These are phyloP conservation scores for Trypanosoma platydactyli DNA, from an alignment of 208 protist species.

Conservation along the genomic window DNA sequence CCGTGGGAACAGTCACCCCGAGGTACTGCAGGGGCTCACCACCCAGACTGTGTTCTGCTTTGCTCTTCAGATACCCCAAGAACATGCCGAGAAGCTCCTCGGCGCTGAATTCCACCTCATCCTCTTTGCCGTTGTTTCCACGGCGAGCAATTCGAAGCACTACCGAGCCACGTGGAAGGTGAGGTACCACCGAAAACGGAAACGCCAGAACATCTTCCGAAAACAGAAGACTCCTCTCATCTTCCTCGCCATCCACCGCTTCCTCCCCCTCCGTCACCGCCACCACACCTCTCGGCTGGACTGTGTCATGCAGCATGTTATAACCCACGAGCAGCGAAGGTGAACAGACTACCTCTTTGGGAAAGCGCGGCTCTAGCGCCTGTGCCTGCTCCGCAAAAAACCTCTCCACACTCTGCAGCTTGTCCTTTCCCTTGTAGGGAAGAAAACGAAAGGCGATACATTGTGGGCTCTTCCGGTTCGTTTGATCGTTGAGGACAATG, in stretches of 20 bases:
- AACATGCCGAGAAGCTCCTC: slow-evolving; percentile 91
- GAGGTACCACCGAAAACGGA: slow-evolving; percentile 19
- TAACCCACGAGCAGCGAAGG: slow-evolving; percentile 50
- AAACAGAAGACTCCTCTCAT: not conserved
- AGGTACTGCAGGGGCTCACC: slow-evolving; percentile 49
- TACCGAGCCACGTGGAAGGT: slow-evolving; percentile 15
- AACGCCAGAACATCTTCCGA: slow-evolving; percentile 1
- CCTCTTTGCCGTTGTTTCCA: slow-evolving; percentile 17
- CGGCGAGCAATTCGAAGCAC: slow-evolving; percentile 14
- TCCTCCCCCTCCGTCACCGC: not conserved
- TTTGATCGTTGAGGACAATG: slow-evolving; percentile 93
- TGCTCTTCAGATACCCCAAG: slow-evolving; percentile 64
- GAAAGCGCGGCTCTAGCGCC: slow-evolving; percentile 77
- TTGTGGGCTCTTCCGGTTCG: slow-evolving; percentile 89
- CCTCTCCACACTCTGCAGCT: slow-evolving; percentile 59
- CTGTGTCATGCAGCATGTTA: not conserved
- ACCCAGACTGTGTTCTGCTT: slow-evolving; percentile 47
- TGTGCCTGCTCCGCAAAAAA: slow-evolving; percentile 84
- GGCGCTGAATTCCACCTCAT: slow-evolving; percentile 39
- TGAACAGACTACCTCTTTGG: slow-evolving; percentile 62
- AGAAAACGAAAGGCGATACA: slow-evolving; percentile 87
- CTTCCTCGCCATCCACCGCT: not conserved
- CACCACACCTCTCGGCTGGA: not conserved
- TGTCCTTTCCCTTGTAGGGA: slow-evolving; percentile 6
- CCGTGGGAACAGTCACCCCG: slow-evolving; percentile 76